Evolutionary conservation across 2,329 filamentous ascomycete species (phyloP).

Genomic region (Volutella citrinella): DNA sequence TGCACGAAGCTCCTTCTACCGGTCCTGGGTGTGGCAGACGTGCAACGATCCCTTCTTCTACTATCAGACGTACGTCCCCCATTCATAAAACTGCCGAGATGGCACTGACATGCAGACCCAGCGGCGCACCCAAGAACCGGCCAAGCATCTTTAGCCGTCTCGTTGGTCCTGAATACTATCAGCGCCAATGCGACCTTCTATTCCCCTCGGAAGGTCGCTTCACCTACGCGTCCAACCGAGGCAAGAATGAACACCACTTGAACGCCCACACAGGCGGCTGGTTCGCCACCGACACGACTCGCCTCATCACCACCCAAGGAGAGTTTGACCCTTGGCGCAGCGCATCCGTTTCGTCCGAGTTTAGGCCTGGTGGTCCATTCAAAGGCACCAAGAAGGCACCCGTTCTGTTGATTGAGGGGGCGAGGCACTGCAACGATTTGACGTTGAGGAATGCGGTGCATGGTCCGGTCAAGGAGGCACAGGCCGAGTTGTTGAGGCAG

Average conservation of each 20-base stretch:
- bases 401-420: constrained; percentile 50
- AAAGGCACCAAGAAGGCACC: constrained; percentile 44
- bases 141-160: constrained; percentile 51
- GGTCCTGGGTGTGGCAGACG: constrained; percentile 59
- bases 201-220: no score
- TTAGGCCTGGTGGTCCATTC: constrained; percentile 53
- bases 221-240: constrained; percentile 43
- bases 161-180: constrained; percentile 48
- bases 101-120: constrained; percentile 26
- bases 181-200: constrained; percentile 55
- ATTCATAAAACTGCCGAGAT: constrained; percentile 10
- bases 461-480: no score
- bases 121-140: constrained; percentile 43
- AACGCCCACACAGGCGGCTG: constrained; percentile 57
- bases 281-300: constrained; percentile 46
- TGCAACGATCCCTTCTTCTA: constrained; percentile 56
- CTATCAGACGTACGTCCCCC: constrained; percentile 7
- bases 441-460: no score
- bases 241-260: constrained; percentile 44
- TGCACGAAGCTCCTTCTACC: constrained; percentile 42
- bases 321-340: constrained; percentile 60
- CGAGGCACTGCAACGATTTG: constrained; percentile 51
- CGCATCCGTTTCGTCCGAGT: constrained; percentile 48
- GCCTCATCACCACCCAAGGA: constrained; percentile 57
- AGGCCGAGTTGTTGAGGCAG: no score